Conservation (phyloP, 352 stramenopile genomes). For the Nothophytophthora sp. region DNA sequence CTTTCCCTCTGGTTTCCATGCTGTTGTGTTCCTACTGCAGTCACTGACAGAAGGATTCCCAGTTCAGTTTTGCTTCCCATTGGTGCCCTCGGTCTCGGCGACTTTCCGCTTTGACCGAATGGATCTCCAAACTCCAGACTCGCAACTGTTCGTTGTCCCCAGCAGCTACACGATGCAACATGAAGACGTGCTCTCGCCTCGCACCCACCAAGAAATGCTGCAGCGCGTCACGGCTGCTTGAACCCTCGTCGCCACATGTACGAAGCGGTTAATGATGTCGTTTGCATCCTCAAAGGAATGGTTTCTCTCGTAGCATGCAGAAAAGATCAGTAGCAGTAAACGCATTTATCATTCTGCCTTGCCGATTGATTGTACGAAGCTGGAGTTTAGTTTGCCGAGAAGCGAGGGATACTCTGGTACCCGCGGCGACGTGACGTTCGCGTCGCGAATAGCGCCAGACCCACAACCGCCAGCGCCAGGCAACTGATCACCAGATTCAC, state of each 20-base stretch:
- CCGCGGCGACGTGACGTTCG: not conserved
- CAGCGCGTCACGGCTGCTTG: conserved; percentile 56
- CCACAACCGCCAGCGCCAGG: not conserved
- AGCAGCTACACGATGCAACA: conserved; percentile 28
- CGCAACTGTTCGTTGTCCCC: conserved; percentile 34
- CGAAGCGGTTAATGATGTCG: too few relatives aligned
- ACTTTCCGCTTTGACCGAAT: conserved; percentile 61
- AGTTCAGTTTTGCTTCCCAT: conserved; percentile 69
- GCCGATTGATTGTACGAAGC: too few relatives aligned
- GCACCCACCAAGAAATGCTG: conserved; percentile 60
- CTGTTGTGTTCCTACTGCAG: conserved; percentile 18
- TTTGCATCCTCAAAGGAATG: too few relatives aligned
- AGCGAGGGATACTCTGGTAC: not conserved
- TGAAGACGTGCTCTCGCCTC: conserved; percentile 53
- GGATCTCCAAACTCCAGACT: conserved; percentile 37
- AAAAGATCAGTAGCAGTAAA: too few relatives aligned
- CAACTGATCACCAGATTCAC: not conserved
- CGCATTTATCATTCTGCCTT: too few relatives aligned
- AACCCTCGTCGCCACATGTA: conserved; percentile 2
- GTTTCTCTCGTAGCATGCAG: too few relatives aligned
- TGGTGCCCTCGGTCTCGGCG: conserved; percentile 62
- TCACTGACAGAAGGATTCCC: conserved; percentile 54
- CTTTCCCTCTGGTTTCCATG: not conserved
- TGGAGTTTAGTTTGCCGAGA: too few relatives aligned
- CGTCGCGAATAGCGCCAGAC: not conserved